Evolutionary conservation across 2,329 filamentous ascomycete species (phyloP), one percentile per base, ranked within the genome.

Genomic region (Aspergillus pseudoglaucus): DNA sequence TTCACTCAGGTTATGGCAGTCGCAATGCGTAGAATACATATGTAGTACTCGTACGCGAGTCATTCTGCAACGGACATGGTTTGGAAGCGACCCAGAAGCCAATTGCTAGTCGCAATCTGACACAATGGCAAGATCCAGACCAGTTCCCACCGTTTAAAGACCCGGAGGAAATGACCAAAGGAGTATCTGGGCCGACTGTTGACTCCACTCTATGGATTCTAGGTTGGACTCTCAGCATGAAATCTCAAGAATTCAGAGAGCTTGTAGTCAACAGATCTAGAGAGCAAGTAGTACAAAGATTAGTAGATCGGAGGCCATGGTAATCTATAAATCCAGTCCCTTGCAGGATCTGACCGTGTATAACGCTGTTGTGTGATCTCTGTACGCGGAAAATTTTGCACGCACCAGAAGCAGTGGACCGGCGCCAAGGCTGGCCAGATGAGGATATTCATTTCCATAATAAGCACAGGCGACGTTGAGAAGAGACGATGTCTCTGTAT

Each of bases 391-490:
- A 22, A 39, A 20, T 39, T 39, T 37, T 17, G 33, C 33, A 12
- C 15, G 10, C 37, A 39, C 8, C 17, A 39, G 18, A 18, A 39
- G 33, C n/a, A 18, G 18, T 18, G 37, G 37, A 18, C 37, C 25
- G 23, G 22, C 25, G 30, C 40, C 27, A 43, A 48, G 15, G 4
- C 48, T 40, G n/a, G 12, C 3, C 27, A 53, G 10, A 39, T 39
- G 17, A 12, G 48, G 46, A 43, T 51, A 51, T 37, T 48, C 37
- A 39, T 51, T 51, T 37, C 47, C 37, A 39, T 39, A 18, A 39
- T 35, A n/a, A 35, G 33, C 15, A 35, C 33, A 35, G 33, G 4
- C 14, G 33, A 35, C 33, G 15, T 35, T n/a, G 33, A 35, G 33
- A 17, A 35, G 14, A 35, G 33, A 35, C 25, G 3, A 12, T 30